Conservation (phyloP, 352 stramenopile species). For the Phytophthora quininea region DNA sequence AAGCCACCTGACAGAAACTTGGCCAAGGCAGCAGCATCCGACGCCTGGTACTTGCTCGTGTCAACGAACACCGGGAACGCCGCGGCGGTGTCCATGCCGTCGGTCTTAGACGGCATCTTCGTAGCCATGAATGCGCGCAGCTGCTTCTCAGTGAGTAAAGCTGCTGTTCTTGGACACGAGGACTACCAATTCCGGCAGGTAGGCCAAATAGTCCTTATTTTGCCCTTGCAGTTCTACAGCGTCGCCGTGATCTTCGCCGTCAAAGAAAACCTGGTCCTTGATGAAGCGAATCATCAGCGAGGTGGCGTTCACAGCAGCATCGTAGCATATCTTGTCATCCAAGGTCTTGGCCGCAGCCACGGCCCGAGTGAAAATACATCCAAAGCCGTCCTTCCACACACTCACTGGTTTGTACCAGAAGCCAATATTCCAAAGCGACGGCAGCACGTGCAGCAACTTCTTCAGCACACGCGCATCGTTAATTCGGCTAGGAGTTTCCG, state of each 20-base stretch:
- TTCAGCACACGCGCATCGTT: constrained; percentile 35
- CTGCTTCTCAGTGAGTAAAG: constrained; percentile 35
- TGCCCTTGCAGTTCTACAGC: constrained; percentile 25
- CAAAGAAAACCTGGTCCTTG: constrained; percentile 66
- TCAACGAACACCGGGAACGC: constrained; percentile 60
- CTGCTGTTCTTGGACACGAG: constrained; percentile 26
- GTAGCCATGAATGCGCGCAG: constrained; percentile 63
- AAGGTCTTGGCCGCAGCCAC: constrained; percentile 35
- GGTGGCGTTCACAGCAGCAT: constrained; percentile 53
- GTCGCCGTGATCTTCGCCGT: constrained; percentile 44
- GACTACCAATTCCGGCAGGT: constrained; percentile 48
- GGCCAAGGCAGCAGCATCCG: constrained; percentile 41
- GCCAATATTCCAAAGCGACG: constrained; percentile 54
- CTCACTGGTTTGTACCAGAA: constrained; percentile 57
- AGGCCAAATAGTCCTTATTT: constrained; percentile 39
- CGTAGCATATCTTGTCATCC: constrained; percentile 24
- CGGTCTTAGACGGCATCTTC: constrained; percentile 57
- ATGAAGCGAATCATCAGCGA: constrained; percentile 67
- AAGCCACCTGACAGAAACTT: constrained; percentile 25
- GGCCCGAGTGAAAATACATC: constrained; percentile 33
- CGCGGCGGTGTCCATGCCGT: constrained; percentile 57
- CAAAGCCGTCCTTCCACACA: constrained; percentile 44
- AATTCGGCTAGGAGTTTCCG: constrained; percentile 19
- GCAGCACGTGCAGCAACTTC: constrained; percentile 39
- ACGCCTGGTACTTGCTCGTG: constrained; percentile 49